These are phyloP conservation scores for Phytophthora pistaciae DNA, from an alignment of 352 stramenopile genomes.

Conservation along the genomic window DNA sequence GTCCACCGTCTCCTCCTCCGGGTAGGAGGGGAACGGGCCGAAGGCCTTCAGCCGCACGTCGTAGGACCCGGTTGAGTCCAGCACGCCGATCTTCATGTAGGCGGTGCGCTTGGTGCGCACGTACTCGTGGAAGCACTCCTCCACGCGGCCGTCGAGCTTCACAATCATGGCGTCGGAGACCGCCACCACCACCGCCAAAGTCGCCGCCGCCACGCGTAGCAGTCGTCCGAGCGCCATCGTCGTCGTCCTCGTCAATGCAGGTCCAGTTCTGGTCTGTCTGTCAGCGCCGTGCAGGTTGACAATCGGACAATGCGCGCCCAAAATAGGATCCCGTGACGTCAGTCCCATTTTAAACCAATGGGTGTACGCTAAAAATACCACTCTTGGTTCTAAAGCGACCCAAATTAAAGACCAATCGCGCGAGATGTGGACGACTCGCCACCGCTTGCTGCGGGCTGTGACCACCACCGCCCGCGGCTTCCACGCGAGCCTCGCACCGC, in stretches of 20 bases:
- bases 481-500: slow-evolving; percentile 17
- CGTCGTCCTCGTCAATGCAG: background rate
- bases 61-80: slow-evolving; percentile 76
- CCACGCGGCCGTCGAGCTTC: slow-evolving; percentile 51
- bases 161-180: slow-evolving; percentile 65
- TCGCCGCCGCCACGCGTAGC: slow-evolving; percentile 26
- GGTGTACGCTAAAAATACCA: slow-evolving; percentile 16
- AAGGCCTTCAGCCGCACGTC: slow-evolving; percentile 84
- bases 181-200: slow-evolving; percentile 35
- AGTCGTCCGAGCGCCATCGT: slow-evolving; percentile 36
- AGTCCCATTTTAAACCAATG: slow-evolving; percentile 29
- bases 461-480: slow-evolving; percentile 15
- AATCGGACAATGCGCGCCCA: slow-evolving; percentile 28
- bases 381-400: background rate
- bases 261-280: background rate
- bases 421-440: slow-evolving; percentile 38
- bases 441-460: slow-evolving; percentile 11
- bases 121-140: slow-evolving; percentile 89
- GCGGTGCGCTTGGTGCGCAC: slow-evolving; percentile 87
- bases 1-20: slow-evolving; percentile 48
- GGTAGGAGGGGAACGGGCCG: slow-evolving; percentile 66
- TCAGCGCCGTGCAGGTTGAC: slow-evolving; percentile 6
- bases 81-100: slow-evolving; percentile 83
- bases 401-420: slow-evolving; percentile 9
- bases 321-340: slow-evolving; percentile 14